These are phyloP conservation scores for Graphilbum fragrans DNA, from an alignment of 2,329 filamentous ascomycete genomes.

Conservation along the genomic window DNA sequence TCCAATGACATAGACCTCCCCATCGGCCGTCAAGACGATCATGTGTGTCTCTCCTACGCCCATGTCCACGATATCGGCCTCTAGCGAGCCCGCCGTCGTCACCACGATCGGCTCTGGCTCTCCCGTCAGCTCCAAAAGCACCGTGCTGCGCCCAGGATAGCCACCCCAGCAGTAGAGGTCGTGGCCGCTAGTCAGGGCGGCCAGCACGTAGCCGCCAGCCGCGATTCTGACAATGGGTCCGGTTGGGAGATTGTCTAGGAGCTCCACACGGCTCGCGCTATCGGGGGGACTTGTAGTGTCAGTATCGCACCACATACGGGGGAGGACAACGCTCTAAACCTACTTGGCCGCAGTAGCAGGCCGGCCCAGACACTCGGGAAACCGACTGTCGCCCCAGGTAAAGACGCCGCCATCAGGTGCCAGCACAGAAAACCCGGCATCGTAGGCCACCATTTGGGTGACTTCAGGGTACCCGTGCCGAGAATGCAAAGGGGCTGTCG, in stretches of 20 bases:
- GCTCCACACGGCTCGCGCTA: conserved; percentile 30
- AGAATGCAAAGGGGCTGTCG: conserved; percentile 10
- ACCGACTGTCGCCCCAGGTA: conserved; percentile 47
- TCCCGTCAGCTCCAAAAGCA: conserved; percentile 12
- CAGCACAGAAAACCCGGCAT: conserved; percentile 36
- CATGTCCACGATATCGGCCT: conserved; percentile 42
- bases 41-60: conserved; percentile 47
- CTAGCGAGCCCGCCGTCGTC: conserved; percentile 26
- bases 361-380: conserved; percentile 42
- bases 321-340: conserved; percentile 44
- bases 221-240: conserved; percentile 40
- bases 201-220: conserved; percentile 43
- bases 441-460: conserved; percentile 31
- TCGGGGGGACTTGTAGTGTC: conserved; percentile 27
- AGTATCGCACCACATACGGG: conserved; percentile 38
- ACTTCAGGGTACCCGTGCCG: conserved; percentile 16
- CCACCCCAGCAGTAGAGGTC: conserved; percentile 54
- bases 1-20: conserved; percentile 42
- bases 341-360: conserved; percentile 25
- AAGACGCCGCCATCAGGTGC: conserved; percentile 30
- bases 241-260: conserved; percentile 37
- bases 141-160: conserved; percentile 16
- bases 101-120: conserved; percentile 33
- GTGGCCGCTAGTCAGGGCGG: conserved; percentile 43
- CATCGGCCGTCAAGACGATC: conserved; percentile 37